Evolutionary conservation across 1,284 basidiomycete genomes (phyloP), one percentile per base, ranked within the genome.

Genomic region (Leccinum griseonigrum): DNA sequence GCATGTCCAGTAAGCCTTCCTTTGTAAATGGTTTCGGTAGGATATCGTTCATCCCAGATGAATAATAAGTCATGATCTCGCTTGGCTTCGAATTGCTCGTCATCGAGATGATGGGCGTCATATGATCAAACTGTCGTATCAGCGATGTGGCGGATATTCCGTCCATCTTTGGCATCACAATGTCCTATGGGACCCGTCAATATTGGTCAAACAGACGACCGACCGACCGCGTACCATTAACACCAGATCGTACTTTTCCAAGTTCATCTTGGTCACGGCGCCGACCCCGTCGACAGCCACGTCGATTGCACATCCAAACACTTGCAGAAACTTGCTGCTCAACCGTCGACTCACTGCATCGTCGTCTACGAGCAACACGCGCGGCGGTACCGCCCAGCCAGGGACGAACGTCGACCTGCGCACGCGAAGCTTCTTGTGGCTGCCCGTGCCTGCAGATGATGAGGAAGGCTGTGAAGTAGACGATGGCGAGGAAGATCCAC

Each of bases 1-100:
- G 87, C 86, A 98, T 95, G 64, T 90, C 89, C 58, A 97, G 78
- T 58, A 98, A 77, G 9, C 91, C 92, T 71, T 96, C 88, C 74
- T 95, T 95, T 14, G 94, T 97, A 77, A 98, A 98, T 1, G 96
- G 96, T 75, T 98, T 98, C 8, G 95, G 92, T n/a, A 98, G 79
- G 61, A 97, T 91, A 76, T 98, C 96, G 75, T 97, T 98, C 96
- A 98, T 98, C 26, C 94, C 90, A 83, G 72, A 67, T 9, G 88
- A 90, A 77, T 93, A 94, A 74, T 96, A 97, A n/a, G 88, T 93
- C 83, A 95, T 87, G 67, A 97, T 88, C 71, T 97, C 93, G 69
- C 88, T 88, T 22, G 95, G 95, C 67, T 92, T 91, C 58, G 92
- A 94, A 75, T 97, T 97, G 71, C 88, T 91, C 59, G 95, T 97